These are phyloP conservation scores for Myriosclerotinia duriaeana DNA, from an alignment of 2,329 filamentous ascomycete genomes.

Conservation along the genomic window DNA sequence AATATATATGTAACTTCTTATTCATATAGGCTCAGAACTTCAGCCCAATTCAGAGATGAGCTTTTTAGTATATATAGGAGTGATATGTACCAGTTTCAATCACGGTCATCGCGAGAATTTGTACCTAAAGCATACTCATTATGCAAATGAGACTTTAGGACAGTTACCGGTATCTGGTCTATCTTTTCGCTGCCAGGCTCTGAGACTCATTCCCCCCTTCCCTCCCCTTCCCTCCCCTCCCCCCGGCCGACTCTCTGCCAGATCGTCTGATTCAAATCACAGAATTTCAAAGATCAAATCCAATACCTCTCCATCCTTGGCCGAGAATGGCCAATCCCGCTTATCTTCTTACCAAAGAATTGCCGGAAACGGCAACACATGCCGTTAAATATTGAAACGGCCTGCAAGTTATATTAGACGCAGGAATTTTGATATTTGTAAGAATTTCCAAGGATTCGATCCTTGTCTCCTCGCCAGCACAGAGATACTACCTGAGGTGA, in stretches of 20 bases:
- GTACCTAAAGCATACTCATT: neutral
- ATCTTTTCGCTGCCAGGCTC: neutral
- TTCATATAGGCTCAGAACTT: too few species aligned
- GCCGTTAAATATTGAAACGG: slow-evolving; percentile 1
- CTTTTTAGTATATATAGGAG: neutral
- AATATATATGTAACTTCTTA: too few species aligned
- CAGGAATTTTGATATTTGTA: neutral
- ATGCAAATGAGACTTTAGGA: neutral
- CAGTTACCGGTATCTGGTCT: neutral
- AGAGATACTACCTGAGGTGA: neutral
- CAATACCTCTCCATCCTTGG: neutral
- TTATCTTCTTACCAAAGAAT: slow-evolving; percentile 1
- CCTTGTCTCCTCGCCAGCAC: neutral
- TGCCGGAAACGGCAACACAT: neutral
- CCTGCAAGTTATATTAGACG: neutral
- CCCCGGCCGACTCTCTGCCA: slow-evolving; percentile 1
- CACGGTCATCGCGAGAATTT: too few species aligned
- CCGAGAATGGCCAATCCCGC: neutral
- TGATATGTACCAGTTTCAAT: neutral
- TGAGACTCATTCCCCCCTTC: too few species aligned
- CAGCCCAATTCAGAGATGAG: neutral
- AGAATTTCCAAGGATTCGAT: neutral
- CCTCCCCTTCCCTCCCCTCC: neutral
- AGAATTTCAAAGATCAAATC: neutral
- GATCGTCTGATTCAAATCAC: neutral